Base-by-base conservation (phyloP, 2,329 filamentous ascomycete species). In the Bimuria novae-zelandiae region DNA sequence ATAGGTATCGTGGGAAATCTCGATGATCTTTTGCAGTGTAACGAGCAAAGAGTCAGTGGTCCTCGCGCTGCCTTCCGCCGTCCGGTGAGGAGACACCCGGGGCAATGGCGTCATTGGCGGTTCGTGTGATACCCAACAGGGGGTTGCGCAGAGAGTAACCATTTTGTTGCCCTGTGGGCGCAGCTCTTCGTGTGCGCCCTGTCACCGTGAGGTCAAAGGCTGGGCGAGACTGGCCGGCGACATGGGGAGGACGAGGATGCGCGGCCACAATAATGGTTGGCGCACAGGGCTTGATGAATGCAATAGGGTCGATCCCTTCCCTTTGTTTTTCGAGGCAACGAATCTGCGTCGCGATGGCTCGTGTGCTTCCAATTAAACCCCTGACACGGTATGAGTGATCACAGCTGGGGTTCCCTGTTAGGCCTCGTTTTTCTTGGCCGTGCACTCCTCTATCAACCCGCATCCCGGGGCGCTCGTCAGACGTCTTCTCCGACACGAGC, bases 401-500 rank as follows among this genome's bases (percentile, higher is more conserved):
- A 21, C 68, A 56, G 58, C 55, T 57, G 51, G 42, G 56, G 67
- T 67, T 63, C 67, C 69, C 62, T 63, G 62, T 59, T 64, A 54
- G 56, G 57, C 58, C 30, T 46, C 30, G 43, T 14, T 16, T 19
- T 35, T 6, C 43, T 49, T 58, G 53, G 55, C 61, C 54, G 19
- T 65, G 53, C 50, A 58, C 56, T 59, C 59, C 55, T 54, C 56
- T 54, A 51, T 55, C 54, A 58, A 57, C 30, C 43, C 43, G 57
- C 17, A 45, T 43, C 42, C 49, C 51, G 35, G 49, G 44, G 55
- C 61, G 58, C 51, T 63, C 57, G 60, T 68, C 64, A 66, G 63
- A 64, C 61, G 56, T 62, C 52, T 57, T 63, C 57, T 62, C 57
- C 57, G 54, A 66, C 61, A 58, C 61, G 66, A 66, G 69, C 69